phyloP scores from a whole-genome alignment of 164 flowering plant species.

The Cinnamomum chago region DNA sequence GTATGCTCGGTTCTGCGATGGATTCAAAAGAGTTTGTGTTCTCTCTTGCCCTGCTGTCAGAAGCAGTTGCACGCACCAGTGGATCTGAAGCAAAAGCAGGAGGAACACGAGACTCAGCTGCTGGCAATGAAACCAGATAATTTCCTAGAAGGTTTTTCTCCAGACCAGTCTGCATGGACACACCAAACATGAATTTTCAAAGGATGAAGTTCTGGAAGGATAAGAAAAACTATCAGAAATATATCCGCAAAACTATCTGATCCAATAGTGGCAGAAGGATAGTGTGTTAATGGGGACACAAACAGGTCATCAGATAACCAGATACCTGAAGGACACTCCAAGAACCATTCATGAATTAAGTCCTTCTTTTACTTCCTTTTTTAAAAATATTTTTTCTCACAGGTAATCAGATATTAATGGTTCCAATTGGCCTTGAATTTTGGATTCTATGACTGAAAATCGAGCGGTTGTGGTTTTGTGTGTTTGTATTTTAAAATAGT shows the following conservation, averaged over 20 bases:
- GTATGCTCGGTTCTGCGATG: slow-evolving; percentile 16
- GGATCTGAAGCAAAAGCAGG: slow-evolving; percentile 95
- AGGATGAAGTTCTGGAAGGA: slow-evolving; percentile 1
- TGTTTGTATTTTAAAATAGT: too few species aligned
- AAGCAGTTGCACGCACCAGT: slow-evolving; percentile 33
- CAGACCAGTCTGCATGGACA: slow-evolving; percentile 73
- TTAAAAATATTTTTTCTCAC: too few species aligned
- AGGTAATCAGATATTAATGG: too few species aligned
- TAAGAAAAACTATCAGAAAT: neutral
- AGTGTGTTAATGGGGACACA: too few species aligned
- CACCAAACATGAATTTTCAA: slow-evolving; percentile 3
- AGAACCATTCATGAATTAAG: too few species aligned
- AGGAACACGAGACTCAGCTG: slow-evolving; percentile 52
- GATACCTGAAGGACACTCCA: too few species aligned
- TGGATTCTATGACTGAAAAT: too few species aligned
- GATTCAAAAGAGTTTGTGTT: slow-evolving; percentile 16
- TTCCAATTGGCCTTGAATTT: too few species aligned
- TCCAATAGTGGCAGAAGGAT: neutral
- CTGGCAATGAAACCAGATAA: slow-evolving; percentile 60
- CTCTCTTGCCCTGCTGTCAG: slow-evolving; percentile 28
- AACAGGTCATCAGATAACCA: too few species aligned
- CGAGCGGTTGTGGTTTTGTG: too few species aligned
- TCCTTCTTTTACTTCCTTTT: neutral
- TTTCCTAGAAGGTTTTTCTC: slow-evolving; percentile 87
- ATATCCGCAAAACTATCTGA: neutral